Evolutionary conservation across 495 filamentous ascomycete genomes (phyloP), one percentile per base, ranked within the genome.

Genomic region (Aspergillus heteromorphus): DNA sequence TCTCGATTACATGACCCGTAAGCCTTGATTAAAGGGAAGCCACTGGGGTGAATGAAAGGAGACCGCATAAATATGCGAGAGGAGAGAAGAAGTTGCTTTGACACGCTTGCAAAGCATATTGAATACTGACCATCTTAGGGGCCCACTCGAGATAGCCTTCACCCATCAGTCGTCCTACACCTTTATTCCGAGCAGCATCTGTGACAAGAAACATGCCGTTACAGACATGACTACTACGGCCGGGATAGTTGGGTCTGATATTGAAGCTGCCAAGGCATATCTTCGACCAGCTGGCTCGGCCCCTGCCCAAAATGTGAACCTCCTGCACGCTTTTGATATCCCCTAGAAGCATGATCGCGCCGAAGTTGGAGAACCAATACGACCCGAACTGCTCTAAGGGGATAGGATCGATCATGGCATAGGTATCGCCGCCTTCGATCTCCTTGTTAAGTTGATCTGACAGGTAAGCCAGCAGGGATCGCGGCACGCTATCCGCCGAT

Each of bases 331-430:
- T 81, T 31, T 87, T 80, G 42, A 92, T 83, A 56, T 87, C 83
- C 14, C 93, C 93, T 13, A 95, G 79, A 2, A 97, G 73, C 92
- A 97, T 97, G 56, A 98, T 82, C 8, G 90, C 92, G 43, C 80
- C 92, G 60, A 97, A 97, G 60, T 91, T 95, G 56, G 90, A 88
- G 66, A 98, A 95, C 93, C 93, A 98, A 66, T 96, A 97, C 25
- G 83, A 77, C 11, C 84, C 84, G 57, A 97, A 98, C 38, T 84
- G 83, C 2, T 84, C 80, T 18, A 87, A 69, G 5, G 87, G 73
- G 72, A 97, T 83, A 11, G 85, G 77, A 21, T 90, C 85, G 54
- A 88, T 82, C 85, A 97, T 92, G 40, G 93, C 92, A 74, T 96
- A 98, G 1, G 95, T 97, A 66, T 98, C 91, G 30, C 93, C 93